phyloP scores from a whole-genome alignment of 257 asterid species.

The Euphrasia confusa region DNA sequence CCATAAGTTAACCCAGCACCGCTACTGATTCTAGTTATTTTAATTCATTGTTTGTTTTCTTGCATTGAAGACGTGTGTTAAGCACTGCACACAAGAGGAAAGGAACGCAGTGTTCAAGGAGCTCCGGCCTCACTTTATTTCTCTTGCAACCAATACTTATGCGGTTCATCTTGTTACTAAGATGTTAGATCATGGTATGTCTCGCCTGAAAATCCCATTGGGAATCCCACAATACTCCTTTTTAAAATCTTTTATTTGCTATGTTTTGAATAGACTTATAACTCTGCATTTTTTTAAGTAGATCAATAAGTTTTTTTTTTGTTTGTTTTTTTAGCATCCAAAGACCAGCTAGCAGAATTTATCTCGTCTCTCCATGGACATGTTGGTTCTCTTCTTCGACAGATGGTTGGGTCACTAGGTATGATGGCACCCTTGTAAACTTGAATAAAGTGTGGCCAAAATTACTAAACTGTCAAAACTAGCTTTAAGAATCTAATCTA shows the following conservation, averaged over 20 bases:
- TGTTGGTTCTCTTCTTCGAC: conserved; percentile 76
- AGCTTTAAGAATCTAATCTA: not conserved
- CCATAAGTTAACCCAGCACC: conserved; percentile 5
- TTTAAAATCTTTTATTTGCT: not conserved
- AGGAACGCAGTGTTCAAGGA: conserved; percentile 62
- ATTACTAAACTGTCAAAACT: not conserved
- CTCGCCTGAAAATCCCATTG: conserved; percentile 7
- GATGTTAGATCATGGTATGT: conserved; percentile 75
- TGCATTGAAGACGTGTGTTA: conserved; percentile 66
- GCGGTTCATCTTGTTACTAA: conserved; percentile 84
- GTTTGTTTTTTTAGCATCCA: conserved; percentile 48
- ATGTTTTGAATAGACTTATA: not conserved
- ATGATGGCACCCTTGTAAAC: conserved; percentile 23
- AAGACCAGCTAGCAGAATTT: conserved; percentile 67
- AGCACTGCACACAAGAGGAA: conserved; percentile 84
- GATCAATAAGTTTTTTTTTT: not conserved
- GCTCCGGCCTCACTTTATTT: conserved; percentile 67
- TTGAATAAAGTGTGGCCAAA: not conserved
- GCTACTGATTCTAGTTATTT: conserved; percentile 11
- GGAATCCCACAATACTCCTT: not conserved
- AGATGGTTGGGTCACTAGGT: conserved; percentile 96
- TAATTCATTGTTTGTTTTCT: conserved; percentile 16
- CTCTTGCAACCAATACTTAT: conserved; percentile 63
- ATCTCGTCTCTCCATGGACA: conserved; percentile 79
- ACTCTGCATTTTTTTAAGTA: conserved; percentile 13